phyloP scores from a whole-genome alignment of 2,329 filamentous ascomycete genomes.

The Cordyceps fumosorosea region DNA sequence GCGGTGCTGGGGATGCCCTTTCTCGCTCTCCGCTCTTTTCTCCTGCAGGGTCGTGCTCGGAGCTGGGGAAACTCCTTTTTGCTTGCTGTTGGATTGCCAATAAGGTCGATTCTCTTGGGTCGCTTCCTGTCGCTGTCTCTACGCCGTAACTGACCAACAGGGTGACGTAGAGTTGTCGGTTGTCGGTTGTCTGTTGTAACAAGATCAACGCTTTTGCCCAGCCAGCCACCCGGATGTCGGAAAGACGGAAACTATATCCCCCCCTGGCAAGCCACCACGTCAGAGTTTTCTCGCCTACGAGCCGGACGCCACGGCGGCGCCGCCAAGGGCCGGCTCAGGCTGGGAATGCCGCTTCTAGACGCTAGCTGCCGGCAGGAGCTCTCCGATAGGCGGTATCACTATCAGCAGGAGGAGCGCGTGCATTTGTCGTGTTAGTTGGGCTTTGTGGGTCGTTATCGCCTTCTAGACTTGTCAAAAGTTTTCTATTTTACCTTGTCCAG shows the following conservation, averaged over 20 bases:
- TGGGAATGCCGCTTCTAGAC: constrained; percentile 11
- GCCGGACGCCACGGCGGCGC: constrained; percentile 2
- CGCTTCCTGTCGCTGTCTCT: background rate
- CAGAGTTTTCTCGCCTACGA: background rate
- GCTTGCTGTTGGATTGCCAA: background rate
- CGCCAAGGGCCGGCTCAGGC: constrained; percentile 2
- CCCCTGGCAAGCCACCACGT: constrained; percentile 10
- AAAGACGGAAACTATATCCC: background rate
- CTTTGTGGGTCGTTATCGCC: background rate
- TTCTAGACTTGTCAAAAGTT: background rate
- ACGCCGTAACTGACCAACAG: background rate
- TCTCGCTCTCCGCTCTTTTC: background rate
- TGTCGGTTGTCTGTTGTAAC: background rate
- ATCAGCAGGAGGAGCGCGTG: background rate
- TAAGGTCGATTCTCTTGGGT: background rate
- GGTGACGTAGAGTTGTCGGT: background rate
- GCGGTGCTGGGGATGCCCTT: background rate
- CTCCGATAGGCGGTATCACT: constrained; percentile 5
- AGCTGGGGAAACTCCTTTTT: background rate
- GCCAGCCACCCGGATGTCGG: background rate
- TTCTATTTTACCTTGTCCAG: constrained; percentile 7
- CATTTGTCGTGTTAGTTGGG: background rate
- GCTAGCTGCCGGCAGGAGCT: constrained; percentile 10
- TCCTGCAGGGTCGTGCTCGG: background rate
- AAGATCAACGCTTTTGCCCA: background rate